Conservation (phyloP, 73 alveolate genomes). For the Paramecium sonneborni region DNA sequence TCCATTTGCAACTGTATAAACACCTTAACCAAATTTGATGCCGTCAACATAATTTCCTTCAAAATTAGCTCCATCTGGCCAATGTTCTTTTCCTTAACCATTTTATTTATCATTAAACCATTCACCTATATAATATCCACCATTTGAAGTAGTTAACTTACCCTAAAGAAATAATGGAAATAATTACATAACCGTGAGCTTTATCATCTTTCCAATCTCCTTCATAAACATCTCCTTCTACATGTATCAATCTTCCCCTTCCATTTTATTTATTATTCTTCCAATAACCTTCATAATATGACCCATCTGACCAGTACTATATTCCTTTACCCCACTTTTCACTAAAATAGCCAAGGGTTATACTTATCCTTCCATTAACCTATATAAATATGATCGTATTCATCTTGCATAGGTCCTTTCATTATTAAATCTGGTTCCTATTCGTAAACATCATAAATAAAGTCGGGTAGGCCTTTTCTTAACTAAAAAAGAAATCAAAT, state of each 20-base stretch:
- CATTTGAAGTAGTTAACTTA: constrained; percentile 63
- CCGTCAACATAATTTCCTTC: constrained; percentile 71
- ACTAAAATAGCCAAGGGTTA: not conserved
- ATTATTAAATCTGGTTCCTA: not conserved
- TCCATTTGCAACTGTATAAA: constrained; percentile 72
- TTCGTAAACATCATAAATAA: not conserved
- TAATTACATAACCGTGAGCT: constrained; percentile 58
- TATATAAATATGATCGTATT: not conserved
- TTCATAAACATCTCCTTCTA: constrained; percentile 84
- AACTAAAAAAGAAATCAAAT: not conserved
- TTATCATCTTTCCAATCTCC: constrained; percentile 74
- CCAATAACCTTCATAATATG: constrained; percentile 59
- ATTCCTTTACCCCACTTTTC: not conserved
- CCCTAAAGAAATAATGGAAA: not conserved
- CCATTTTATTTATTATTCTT: constrained; percentile 77
- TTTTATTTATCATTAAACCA: constrained; percentile 79
- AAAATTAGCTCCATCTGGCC: constrained; percentile 79
- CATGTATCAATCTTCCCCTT: constrained; percentile 81
- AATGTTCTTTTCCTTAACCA: constrained; percentile 75
- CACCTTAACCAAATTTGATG: constrained; percentile 56
- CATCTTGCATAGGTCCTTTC: not conserved
- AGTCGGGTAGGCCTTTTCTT: not conserved
- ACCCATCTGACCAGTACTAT: constrained; percentile 49
- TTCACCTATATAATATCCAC: constrained; percentile 73
- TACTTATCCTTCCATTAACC: constrained; percentile 40